Evolutionary conservation across 1,284 basidiomycete species (phyloP), one percentile per base, ranked within the genome.

Genomic region (Rhodotorula sp.): DNA sequence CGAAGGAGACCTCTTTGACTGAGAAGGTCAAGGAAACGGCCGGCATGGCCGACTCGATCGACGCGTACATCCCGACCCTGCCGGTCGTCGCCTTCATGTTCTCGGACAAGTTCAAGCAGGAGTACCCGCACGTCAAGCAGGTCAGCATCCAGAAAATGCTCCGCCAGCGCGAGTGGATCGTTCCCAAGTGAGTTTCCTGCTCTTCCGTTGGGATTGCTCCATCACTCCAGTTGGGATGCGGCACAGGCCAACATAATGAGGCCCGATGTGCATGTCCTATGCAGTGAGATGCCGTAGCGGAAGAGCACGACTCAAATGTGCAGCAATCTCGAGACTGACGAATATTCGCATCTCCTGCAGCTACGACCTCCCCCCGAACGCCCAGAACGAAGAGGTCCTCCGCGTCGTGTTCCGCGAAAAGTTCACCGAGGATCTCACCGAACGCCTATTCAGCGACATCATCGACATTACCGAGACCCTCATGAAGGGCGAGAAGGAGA

Each of bases 21-120:
- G 68, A 65, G 17, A 70, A 72, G 55, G 74, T 66, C 4, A 62
- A 63, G 45, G 61, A 75, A 33, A 49, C 62, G 20, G 68, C 67
- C 37, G 71, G 70, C 20, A 37, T 62, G 1, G 37, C 42, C 24
- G 71, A 73, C 60, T 66, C 71, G 44, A 73, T 75, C 59, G 71
- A 72, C 15, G 22, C 79, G 56, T 95, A 93, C 79, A 79, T 82
- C 8, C 86, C 91, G 4, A 91, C 91, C 4, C 84, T 98, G 29
- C 95, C 95, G 6, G 94, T 97, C 22, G 92, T 97, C 0, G 84
- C 91, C 0, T 98, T 98, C 88, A 79, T 79, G 62, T 95, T 96
- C 84, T 89, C 89, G 1, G 89, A 96, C 78, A 82, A 84, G 22
- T 90, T 92, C 83, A 7, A 10, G 15, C n/a, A 26, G 30, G 67